Base-by-base conservation (phyloP, 805 yeast genomes). In the Wickerhamomyces pijperi region DNA sequence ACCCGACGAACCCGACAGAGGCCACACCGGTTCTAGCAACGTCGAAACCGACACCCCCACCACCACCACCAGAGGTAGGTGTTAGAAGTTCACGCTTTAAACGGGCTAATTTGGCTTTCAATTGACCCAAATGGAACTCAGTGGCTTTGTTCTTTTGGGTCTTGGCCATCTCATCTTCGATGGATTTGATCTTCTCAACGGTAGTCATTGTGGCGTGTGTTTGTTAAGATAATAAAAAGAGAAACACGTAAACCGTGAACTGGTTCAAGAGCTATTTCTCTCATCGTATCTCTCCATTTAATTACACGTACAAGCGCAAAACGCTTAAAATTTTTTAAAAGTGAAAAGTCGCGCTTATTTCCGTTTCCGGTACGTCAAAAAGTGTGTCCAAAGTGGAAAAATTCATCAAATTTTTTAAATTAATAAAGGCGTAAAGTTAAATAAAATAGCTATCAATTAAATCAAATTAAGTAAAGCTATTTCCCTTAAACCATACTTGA, bases 11-110 rank as follows among this genome's bases (percentile, higher is more conserved):
- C 9, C 98, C 99, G 38, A 92, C 94, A 8, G 95, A 77, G 3
- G 96, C 97, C 13, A 85, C 96, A 63, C 99, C 99, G 0, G 97
- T 90, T 60, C 96, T 77, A n/a, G 95, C 95, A 35, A 92, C 97
- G 65, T 92, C 99, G 62, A 92, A 92, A 7, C 98, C 98, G 18
- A 74, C 76, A 17, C 75, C 84, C 42, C 92, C 94, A 42, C 96
- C 95, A 28, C 96, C 96, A 32, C 87, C 73, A 32, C 82, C 69
- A 16, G 84, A 75, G 13, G 76, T 59, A 37, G 81, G 82, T 3
- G 83, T 75, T 45, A 92, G 68, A 39, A 92, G 70, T 57, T 92
- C 99, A 58, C 97, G 77, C 67, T 94, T 84, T 51, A 92, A 70
- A 58, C 90, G 88, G 39, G 99, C 98, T 41, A 92, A 67, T 56